These are phyloP conservation scores for Teunomyces kruisii DNA, from an alignment of 805 yeast species.

Conservation along the genomic window DNA sequence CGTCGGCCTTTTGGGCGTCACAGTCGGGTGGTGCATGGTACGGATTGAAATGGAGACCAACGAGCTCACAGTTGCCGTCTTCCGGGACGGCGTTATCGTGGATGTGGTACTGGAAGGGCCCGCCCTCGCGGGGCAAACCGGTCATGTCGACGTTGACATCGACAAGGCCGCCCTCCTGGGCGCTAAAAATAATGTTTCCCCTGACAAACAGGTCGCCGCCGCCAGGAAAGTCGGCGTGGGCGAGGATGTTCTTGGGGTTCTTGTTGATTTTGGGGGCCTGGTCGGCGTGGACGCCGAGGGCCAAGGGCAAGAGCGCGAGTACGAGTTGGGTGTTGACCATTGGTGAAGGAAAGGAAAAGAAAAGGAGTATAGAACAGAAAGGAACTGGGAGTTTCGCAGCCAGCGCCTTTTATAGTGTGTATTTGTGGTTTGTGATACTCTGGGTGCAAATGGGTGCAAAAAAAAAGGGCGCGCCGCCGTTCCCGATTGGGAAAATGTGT, in stretches of 20 bases:
- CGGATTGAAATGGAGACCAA: slow-evolving; percentile 64
- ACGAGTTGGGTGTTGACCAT: slow-evolving; percentile 4
- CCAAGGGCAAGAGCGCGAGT: slow-evolving; percentile 1
- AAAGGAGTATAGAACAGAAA: not conserved
- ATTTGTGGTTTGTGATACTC: not conserved
- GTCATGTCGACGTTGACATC: slow-evolving; percentile 70
- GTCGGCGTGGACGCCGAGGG: slow-evolving; percentile 22
- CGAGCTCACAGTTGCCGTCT: slow-evolving; percentile 43
- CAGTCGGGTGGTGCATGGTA: slow-evolving; percentile 55
- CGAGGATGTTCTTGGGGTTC: slow-evolving; percentile 52
- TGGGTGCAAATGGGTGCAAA: slow-evolving; percentile 1
- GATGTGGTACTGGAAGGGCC: slow-evolving; percentile 70
- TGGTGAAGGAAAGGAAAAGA: not conserved
- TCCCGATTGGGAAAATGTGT: not conserved
- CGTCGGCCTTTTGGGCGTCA: slow-evolving; percentile 49
- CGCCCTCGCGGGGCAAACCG: slow-evolving; percentile 64
- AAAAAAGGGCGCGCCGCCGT: too few species aligned
- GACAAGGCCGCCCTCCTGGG: slow-evolving; percentile 55
- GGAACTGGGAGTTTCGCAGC: not conserved
- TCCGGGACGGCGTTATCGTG: slow-evolving; percentile 58
- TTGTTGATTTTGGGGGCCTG: slow-evolving; percentile 52
- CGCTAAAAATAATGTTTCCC: slow-evolving; percentile 58
- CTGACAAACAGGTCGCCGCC: slow-evolving; percentile 34
- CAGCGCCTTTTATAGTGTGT: not conserved
- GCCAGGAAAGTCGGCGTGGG: slow-evolving; percentile 55